Evolutionary conservation across 1,139 yeast species (phyloP), one percentile per base, ranked within the genome.

Genomic region (Citeromyces hawaiiensis): DNA sequence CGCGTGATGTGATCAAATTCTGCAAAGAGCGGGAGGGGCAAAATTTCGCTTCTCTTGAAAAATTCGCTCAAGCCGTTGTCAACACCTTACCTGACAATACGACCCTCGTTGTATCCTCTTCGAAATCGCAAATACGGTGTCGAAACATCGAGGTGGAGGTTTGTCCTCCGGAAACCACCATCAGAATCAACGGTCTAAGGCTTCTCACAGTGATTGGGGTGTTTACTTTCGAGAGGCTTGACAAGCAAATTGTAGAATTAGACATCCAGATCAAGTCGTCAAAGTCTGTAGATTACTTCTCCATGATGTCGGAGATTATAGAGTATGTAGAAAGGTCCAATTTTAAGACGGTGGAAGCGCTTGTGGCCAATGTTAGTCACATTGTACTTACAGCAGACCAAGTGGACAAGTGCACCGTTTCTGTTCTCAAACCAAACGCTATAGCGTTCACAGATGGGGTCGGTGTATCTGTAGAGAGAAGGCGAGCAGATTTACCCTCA

Each of bases 261-360:
- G 56, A 59, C 25, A 53, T 79, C n/a, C 13, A 33, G 18, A 10
- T 33, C 7, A 14, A 16, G 37, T 14, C 27, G 3, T 44, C 37
- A 1, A 46, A 44, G 1, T 43, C 44, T 1, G 41, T 57, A 2
- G 47, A 54, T 31, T 48, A 53, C 42, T 56, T 54, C 15, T 35
- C 45, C 0, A 57, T 76, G 16, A 64, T 76, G 25, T 69, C 68
- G 31, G 63, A 60, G 14, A 66, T 74, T 16, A 64, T 72, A 0
- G 52, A 54, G 1, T 83, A 77, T 51, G 85, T 86, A 8, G 94
- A 83, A 50, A 57, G 57, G 14, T 73, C 95, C 1, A 76, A 78
- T 46, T 91, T 85, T 62, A 82, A 85, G 52, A 91, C 98, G 0
- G 94, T 91, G 2, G 98, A 91, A 54, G 96, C 97, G 0, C 67